Conservation (phyloP, 176 grass and related monocot genomes). For the Rhynchospora pubera region DNA sequence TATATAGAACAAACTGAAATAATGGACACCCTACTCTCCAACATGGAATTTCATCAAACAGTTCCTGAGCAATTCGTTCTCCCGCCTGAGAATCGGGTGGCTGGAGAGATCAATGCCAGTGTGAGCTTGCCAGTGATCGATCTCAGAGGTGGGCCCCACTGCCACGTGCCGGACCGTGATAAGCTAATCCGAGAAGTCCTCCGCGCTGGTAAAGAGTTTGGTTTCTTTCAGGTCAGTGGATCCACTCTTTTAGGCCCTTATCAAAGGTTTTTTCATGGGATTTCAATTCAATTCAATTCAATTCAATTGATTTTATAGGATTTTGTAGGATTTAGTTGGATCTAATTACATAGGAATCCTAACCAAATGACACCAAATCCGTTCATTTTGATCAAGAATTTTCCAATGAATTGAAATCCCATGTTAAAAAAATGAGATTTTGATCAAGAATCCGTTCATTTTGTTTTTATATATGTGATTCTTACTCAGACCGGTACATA, state of each 20-base stretch:
- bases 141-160: slow-evolving; percentile 18
- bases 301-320: too few relatives aligned
- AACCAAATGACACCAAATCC: too few relatives aligned
- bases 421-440: too few relatives aligned
- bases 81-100: slow-evolving; percentile 33
- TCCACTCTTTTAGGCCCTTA: too few relatives aligned
- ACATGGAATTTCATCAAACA: slow-evolving; percentile 1
- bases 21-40: slow-evolving; percentile 37
- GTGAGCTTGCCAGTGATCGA: slow-evolving; percentile 49
- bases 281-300: too few relatives aligned
- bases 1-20: not conserved
- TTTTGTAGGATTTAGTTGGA: too few relatives aligned
- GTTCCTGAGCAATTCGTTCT: slow-evolving; percentile 48
- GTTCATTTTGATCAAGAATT: too few relatives aligned
- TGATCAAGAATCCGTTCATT: too few relatives aligned
- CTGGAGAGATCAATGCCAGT: not conserved
- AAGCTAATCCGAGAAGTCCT: slow-evolving; percentile 41
- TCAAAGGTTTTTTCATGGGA: too few relatives aligned
- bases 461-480: too few relatives aligned
- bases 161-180: slow-evolving; percentile 11
- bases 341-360: too few relatives aligned
- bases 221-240: slow-evolving; percentile 54
- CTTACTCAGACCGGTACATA: not conserved
- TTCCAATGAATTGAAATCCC: too few relatives aligned
- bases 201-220: slow-evolving; percentile 38